Conservation (phyloP, 352 stramenopile genomes). For the Phytophthora agathidicida region DNA sequence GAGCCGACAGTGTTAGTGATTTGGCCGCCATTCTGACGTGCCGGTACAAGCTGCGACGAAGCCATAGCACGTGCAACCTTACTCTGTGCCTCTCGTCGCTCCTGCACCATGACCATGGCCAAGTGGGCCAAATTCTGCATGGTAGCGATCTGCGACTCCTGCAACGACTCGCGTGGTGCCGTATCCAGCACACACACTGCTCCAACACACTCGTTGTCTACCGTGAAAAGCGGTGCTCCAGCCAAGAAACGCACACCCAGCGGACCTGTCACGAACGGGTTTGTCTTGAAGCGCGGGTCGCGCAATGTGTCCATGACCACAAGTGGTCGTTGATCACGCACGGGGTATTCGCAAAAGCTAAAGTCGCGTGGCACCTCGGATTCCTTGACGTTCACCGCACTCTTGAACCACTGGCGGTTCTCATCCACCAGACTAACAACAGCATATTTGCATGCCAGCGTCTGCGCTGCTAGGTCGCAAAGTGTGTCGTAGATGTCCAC, state of each 20-base stretch:
- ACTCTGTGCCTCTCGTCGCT: constrained; percentile 72
- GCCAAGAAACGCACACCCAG: constrained; percentile 94
- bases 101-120: constrained; percentile 88
- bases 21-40: constrained; percentile 26
- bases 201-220: constrained; percentile 79
- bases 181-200: constrained; percentile 84
- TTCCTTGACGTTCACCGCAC: constrained; percentile 77
- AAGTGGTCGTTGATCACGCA: constrained; percentile 72
- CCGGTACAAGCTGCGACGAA: constrained; percentile 57
- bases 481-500: constrained; percentile 89
- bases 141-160: constrained; percentile 78
- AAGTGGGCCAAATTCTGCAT: constrained; percentile 88
- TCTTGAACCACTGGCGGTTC: constrained; percentile 96
- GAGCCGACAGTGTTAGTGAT: constrained; percentile 26
- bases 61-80: constrained; percentile 51
- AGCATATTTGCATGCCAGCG: constrained; percentile 78
- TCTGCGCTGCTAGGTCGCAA: constrained; percentile 78
- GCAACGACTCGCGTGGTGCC: constrained; percentile 61
- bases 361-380: constrained; percentile 84
- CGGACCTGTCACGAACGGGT: constrained; percentile 90
- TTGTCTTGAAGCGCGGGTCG: constrained; percentile 89
- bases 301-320: constrained; percentile 89
- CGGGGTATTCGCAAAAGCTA: constrained; percentile 84
- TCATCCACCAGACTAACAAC: constrained; percentile 92
- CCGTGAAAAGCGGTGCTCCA: constrained; percentile 91